These are phyloP conservation scores for Calocybe indica DNA, from an alignment of 768 basidiomycete genomes.

Conservation along the genomic window DNA sequence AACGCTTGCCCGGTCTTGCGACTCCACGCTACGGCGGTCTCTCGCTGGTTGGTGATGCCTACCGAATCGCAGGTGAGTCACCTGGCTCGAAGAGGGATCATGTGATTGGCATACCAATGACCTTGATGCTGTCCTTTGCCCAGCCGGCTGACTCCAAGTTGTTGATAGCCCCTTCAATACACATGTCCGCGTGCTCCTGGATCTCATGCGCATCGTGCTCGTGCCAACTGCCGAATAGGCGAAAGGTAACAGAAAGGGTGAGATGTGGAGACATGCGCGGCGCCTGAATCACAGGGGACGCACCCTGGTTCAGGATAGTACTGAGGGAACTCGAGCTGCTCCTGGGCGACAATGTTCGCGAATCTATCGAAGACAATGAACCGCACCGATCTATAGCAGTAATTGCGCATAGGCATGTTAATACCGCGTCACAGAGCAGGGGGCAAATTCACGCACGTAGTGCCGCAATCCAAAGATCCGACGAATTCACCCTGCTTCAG, in stretches of 20 bases:
- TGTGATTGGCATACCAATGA: slow-evolving; percentile 65
- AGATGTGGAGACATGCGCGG: slow-evolving; percentile 2
- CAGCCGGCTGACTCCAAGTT: slow-evolving; percentile 72
- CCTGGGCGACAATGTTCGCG: slow-evolving; percentile 82
- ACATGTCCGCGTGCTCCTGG: slow-evolving; percentile 62
- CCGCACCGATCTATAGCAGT: slow-evolving; percentile 64
- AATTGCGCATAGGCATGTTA: background rate
- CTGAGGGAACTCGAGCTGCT: slow-evolving; percentile 92
- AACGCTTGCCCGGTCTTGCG: slow-evolving; percentile 83
- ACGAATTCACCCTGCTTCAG: slow-evolving; percentile 75
- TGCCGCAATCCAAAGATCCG: slow-evolving; percentile 91
- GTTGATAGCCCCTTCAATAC: slow-evolving; percentile 68
- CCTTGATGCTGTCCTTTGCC: slow-evolving; percentile 77
- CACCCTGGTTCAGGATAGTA: slow-evolving; percentile 87
- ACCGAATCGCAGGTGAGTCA: background rate
- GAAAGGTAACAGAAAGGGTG: too few species aligned
- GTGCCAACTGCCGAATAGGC: slow-evolving; percentile 65
- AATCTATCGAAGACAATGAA: slow-evolving; percentile 88
- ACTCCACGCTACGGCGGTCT: slow-evolving; percentile 94
- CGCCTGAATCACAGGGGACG: slow-evolving; percentile 10
- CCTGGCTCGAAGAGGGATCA: slow-evolving; percentile 13
- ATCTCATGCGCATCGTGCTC: slow-evolving; percentile 90
- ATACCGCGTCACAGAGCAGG: background rate
- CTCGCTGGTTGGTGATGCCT: slow-evolving; percentile 97
- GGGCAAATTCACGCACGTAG: slow-evolving; percentile 83